Conservation (phyloP, 2,329 filamentous ascomycete species). For the Seiridium cupressi region DNA sequence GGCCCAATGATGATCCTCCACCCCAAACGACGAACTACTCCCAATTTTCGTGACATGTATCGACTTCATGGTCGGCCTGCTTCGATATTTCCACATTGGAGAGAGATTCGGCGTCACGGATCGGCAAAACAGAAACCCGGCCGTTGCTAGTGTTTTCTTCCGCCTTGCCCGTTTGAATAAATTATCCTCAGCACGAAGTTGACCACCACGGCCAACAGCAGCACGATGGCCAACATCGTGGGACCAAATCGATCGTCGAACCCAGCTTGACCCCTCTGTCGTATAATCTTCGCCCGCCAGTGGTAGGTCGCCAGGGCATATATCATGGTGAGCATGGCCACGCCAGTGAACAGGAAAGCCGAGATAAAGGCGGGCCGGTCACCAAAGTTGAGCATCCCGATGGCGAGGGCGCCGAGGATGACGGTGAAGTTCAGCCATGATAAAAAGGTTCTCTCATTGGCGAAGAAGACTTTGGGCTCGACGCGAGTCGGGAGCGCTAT, state of each 20-base stretch:
- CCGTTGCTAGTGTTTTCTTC: conserved; percentile 26
- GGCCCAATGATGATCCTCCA: too few relatives aligned
- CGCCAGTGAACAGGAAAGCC: conserved; percentile 88
- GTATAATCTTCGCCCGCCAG: conserved; percentile 92
- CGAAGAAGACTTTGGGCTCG: conserved; percentile 99
- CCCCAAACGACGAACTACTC: too few relatives aligned
- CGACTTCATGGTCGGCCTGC: too few relatives aligned
- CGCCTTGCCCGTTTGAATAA: conserved; percentile 36
- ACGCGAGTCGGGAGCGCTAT: conserved; percentile 97
- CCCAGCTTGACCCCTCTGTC: conserved; percentile 85
- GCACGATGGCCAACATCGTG: conserved; percentile 81
- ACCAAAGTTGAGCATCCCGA: conserved; percentile 97
- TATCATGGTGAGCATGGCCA: conserved; percentile 92
- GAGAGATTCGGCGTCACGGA: too few relatives aligned
- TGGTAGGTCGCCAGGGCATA: conserved; percentile 96
- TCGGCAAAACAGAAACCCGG: neutral
- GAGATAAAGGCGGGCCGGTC: conserved; percentile 92
- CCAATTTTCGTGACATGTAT: too few relatives aligned
- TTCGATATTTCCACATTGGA: too few relatives aligned
- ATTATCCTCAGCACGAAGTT: conserved; percentile 86
- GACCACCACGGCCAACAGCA: conserved; percentile 86
- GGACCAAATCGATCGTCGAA: conserved; percentile 97
- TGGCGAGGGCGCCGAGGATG: conserved; percentile 91
- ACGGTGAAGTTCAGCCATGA: conserved; percentile 99
- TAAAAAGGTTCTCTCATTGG: conserved; percentile 98